Conservation (phyloP, 306 rosid species). For the Quercus suber region DNA sequence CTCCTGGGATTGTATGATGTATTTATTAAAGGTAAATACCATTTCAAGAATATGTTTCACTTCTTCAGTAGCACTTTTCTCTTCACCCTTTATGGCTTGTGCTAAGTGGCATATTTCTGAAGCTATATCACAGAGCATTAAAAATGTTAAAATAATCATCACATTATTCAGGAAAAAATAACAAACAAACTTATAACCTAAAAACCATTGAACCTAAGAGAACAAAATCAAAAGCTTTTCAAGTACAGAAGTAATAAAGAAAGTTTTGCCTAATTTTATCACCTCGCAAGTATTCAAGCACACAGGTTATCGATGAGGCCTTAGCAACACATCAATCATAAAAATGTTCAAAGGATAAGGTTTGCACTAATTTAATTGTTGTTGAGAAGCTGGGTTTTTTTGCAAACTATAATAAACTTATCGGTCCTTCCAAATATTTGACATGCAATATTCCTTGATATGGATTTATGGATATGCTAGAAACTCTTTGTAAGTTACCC, state of each 20-base stretch:
- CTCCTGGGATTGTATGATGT: not conserved
- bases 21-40: constrained; percentile 45
- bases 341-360: not conserved
- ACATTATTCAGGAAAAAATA: constrained; percentile 6
- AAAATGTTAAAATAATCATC: constrained; percentile 9
- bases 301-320: not conserved
- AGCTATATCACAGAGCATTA: constrained; percentile 29
- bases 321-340: not conserved
- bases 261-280: not conserved
- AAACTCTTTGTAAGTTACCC: not conserved
- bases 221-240: not conserved
- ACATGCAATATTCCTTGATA: not conserved
- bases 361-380: not conserved
- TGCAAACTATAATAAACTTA: not conserved
- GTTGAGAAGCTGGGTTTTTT: not conserved
- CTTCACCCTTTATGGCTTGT: constrained; percentile 81
- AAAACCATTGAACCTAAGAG: not conserved
- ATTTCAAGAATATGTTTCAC: constrained; percentile 82
- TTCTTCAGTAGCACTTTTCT: constrained; percentile 64
- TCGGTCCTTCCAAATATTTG: not conserved
- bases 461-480: not conserved
- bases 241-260: not conserved
- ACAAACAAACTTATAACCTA: not conserved
- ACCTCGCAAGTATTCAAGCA: not conserved
- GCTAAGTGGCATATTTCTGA: constrained; percentile 49